Conservation (phyloP, 768 basidiomycete species). For the Neoboletus subvelutipes region DNA sequence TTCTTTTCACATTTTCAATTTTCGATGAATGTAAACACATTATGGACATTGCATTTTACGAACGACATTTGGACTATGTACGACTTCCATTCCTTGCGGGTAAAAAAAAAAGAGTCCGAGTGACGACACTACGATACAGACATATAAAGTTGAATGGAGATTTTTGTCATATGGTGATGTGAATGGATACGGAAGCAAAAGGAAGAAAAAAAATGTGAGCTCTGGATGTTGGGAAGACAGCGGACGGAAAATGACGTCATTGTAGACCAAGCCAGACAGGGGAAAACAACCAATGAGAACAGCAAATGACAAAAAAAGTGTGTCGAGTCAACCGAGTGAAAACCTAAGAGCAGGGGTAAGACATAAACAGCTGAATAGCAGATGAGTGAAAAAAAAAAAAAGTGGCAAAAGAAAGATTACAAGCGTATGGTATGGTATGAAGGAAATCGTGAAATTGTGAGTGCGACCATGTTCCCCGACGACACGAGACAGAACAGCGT, state of each 20-base stretch:
- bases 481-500: not conserved
- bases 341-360: constrained; percentile 22
- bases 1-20: not conserved
- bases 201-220: not conserved
- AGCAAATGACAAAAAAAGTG: constrained; percentile 16
- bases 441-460: constrained; percentile 3
- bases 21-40: constrained; percentile 2
- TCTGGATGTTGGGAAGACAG: not conserved
- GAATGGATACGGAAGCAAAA: constrained; percentile 7
- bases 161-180: constrained; percentile 29
- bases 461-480: constrained; percentile 1
- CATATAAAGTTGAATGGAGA: constrained; percentile 21
- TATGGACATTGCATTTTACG: constrained; percentile 5
- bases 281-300: constrained; percentile 15
- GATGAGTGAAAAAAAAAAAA: not conserved
- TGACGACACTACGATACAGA: constrained; percentile 31
- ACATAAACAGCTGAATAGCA: constrained; percentile 22
- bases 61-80: constrained; percentile 21
- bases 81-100: constrained; percentile 28
- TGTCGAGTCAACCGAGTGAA: constrained; percentile 16
- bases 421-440: constrained; percentile 32
- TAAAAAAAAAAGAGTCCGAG: constrained; percentile 18
- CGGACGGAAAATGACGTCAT: not conserved
- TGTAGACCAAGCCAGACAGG: constrained; percentile 4
- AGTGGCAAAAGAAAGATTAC: constrained; percentile 20